phyloP scores from a whole-genome alignment of 768 basidiomycete species.

The Lyophyllum semitale region DNA sequence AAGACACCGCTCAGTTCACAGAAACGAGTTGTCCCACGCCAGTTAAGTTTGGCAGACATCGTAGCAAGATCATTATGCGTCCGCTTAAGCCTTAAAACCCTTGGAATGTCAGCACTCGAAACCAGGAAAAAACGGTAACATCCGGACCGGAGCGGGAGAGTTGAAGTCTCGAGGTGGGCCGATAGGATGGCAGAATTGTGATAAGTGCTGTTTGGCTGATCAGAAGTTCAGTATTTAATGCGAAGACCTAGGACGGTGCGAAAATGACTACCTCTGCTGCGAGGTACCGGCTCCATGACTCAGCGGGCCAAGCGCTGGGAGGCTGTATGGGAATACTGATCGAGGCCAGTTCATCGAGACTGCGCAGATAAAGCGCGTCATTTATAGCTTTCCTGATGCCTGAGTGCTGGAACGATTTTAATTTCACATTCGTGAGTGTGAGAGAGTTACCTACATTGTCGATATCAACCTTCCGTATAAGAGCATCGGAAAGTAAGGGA shows the following conservation, averaged over 20 bases:
- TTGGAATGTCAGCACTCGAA: slow-evolving; percentile 3
- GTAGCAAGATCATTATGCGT: slow-evolving; percentile 41
- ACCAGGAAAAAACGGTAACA: slow-evolving; percentile 1
- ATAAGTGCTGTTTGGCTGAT: slow-evolving; percentile 39
- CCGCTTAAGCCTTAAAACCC: slow-evolving; percentile 27
- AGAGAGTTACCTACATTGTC: slow-evolving; percentile 44
- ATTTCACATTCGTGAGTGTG: slow-evolving; percentile 6
- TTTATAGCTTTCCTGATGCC: slow-evolving; percentile 51
- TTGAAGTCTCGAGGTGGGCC: slow-evolving; percentile 57
- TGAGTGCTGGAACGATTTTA: slow-evolving; percentile 28
- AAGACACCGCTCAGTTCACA: slow-evolving; percentile 57
- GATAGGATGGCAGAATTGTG: slow-evolving; percentile 61
- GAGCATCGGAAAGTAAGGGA: slow-evolving; percentile 53
- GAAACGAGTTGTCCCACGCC: slow-evolving; percentile 55
- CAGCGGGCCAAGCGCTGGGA: slow-evolving; percentile 42
- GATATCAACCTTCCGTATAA: slow-evolving; percentile 30
- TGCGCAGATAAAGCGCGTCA: slow-evolving; percentile 61
- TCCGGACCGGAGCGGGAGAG: slow-evolving; percentile 58
- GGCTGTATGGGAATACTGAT: slow-evolving; percentile 52
- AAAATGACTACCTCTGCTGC: slow-evolving; percentile 24
- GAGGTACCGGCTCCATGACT: slow-evolving; percentile 26
- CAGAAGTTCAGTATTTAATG: not conserved
- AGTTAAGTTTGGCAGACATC: slow-evolving; percentile 50
- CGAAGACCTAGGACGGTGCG: not conserved
- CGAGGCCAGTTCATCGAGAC: slow-evolving; percentile 49